Evolutionary conservation across 2,329 filamentous ascomycete genomes (phyloP).

Genomic region (Aspergillus hortae): DNA sequence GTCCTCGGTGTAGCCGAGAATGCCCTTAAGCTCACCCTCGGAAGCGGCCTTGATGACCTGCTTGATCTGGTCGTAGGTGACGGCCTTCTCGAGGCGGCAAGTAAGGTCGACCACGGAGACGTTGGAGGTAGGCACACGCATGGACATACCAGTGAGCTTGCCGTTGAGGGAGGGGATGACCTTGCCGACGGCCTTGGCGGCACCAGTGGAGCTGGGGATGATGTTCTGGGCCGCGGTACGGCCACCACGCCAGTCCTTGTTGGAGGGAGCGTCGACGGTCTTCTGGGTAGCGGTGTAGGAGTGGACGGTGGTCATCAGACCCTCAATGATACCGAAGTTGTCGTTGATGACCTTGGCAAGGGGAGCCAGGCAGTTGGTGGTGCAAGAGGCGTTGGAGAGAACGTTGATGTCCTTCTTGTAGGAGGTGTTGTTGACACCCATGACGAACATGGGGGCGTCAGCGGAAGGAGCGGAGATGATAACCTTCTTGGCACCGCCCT

Average conservation of each 20-base stretch:
- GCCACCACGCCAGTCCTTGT: conserved; percentile 99
- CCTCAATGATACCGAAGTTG: conserved; percentile 96
- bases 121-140: conserved; percentile 98
- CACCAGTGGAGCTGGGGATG: conserved; percentile 98
- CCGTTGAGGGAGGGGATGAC: conserved; percentile 97
- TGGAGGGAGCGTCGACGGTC: conserved; percentile 95
- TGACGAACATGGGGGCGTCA: conserved; percentile 99
- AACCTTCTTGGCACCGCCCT: conserved; percentile 97
- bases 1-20: conserved; percentile 94
- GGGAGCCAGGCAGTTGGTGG: conserved; percentile 99
- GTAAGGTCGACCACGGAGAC: conserved; percentile 99
- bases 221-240: conserved; percentile 99
- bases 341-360: conserved; percentile 99
- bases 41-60: conserved; percentile 80
- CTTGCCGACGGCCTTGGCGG: conserved; percentile 99
- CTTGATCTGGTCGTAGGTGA: conserved; percentile 79
- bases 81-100: conserved; percentile 86
- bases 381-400: conserved; percentile 99
- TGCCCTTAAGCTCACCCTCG: conserved; percentile 79
- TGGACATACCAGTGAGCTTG: conserved; percentile 99
- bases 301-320: conserved; percentile 99
- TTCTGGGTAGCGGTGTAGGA: conserved; percentile 99
- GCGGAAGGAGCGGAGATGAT: conserved; percentile 58
- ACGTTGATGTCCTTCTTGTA: conserved; percentile 90
- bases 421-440: conserved; percentile 94